Base-by-base conservation (phyloP, 2,329 filamentous ascomycete genomes). In the Furcasterigmium furcatum region DNA sequence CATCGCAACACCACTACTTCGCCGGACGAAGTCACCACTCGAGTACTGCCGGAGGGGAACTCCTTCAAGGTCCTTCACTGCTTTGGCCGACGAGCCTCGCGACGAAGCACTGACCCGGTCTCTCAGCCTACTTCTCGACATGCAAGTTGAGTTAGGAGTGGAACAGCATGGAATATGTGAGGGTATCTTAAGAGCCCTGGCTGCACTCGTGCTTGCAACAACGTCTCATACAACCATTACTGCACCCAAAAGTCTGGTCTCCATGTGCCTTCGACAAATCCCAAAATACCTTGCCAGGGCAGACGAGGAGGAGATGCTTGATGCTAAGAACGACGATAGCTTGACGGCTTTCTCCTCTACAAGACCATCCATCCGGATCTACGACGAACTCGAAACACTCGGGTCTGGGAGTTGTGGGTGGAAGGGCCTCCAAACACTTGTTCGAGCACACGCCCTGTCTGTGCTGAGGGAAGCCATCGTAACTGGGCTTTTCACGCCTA, bases 211-310 rank as follows among this genome's bases (percentile, higher is more conserved):
- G 30, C 55, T 50, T 19, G 54, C 57, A 8, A 67, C 63, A 4
- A 36, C 24, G 9, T 24, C 16, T 5, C 32, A 8, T 3, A 19
- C 39, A 10, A 13, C 20, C 13, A 5, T 36, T 10, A 29, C 30
- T 7, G 42, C 19, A 5, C 36, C 35, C 12, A 68, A 62, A 21
- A 74, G 74, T 5, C 61, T 80, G 9, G 48, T 79, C 16, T 67
- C 69, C 18, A 72, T 75, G 66, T 76, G 73, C 46, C 62, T 80
- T 6, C 64, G 68, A 43, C 69, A 66, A 48, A 61, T 80, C 13
- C 76, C 76, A 2, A 61, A 63, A 14, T 77, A 72, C 50, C 71
- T 78, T 25, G 55, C 61, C 2, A 63, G 66, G 25, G 67, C 76
- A n/a, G 70, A 77, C 46, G 57, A 58, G 2, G 65, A 65, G 60